Base-by-base conservation (phyloP, 2,329 filamentous ascomycete species). In the Fusarium tuaranense region DNA sequence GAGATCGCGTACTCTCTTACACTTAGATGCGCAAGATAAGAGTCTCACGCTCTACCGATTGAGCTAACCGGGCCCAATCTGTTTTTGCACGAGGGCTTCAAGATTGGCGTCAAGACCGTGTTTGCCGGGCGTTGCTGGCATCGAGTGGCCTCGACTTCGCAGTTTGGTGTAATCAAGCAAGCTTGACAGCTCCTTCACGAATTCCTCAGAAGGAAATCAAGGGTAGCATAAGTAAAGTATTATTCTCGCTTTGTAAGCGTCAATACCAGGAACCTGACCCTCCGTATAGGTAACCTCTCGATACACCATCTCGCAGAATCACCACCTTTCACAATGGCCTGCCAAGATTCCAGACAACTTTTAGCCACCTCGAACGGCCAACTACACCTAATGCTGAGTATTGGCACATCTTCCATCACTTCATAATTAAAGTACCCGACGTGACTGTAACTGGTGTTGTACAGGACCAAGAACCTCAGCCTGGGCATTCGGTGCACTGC, bases 21-120 rank as follows among this genome's bases (percentile, higher is more conserved):
- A 46, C 4, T 46, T 25, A 46, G 41, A 25, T 46, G 41, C 41
- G 41, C 41, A 46, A 25, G 44, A 22, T 87, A 87, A 87, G 89
- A 91, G 89, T 90, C 89, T 89, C 86, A 90, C 89, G 89, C 89
- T 91, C 89, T 91, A 90, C 73, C 75, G 75, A 77, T 76, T 79
- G 74, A 80, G 75, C 77, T 79, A 78, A 74, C 75, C 75, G 73
- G 75, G 44, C 44, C 22, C 44, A 48, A 48, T 48, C 44, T 48
- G 44, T 48, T 48, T 48, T 48, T 27, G 22, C 22, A 18, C 22
- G 44, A 12, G 14, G 22, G 22, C 22, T 18, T 16, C 14, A 8
- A 48, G 44, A 48, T 48, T 48, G 14, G 20, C 16, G 7, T 16
- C 7, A 48, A 48, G 44, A 27, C 44, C 8, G 44, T 18, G 44